Conservation (phyloP, 2,329 filamentous ascomycete genomes). For the Xylariaceae sp. region DNA sequence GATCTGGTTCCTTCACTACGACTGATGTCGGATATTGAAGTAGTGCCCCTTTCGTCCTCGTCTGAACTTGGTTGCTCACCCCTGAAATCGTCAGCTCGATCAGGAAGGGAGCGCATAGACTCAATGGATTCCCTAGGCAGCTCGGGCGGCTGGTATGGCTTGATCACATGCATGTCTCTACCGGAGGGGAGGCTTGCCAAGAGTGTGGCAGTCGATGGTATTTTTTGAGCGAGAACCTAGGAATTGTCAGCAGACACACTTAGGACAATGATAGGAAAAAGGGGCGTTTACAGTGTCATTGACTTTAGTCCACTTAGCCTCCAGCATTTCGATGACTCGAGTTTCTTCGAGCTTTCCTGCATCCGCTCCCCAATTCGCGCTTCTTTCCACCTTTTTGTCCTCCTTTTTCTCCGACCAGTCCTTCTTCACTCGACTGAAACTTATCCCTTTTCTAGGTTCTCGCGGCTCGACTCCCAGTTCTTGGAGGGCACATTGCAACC, state of each 20-base stretch:
- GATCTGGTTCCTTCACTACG: slow-evolving; percentile 28
- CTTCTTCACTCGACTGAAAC: slow-evolving; percentile 53
- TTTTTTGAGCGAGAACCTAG: slow-evolving; percentile 49
- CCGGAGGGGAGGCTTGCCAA: slow-evolving; percentile 79
- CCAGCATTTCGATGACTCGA: slow-evolving; percentile 78
- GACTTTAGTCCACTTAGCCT: slow-evolving; percentile 83
- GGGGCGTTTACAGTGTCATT: slow-evolving; percentile 69
- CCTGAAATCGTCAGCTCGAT: slow-evolving; percentile 40
- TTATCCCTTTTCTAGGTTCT: slow-evolving; percentile 47
- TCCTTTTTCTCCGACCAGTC: slow-evolving; percentile 71
- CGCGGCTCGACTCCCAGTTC: slow-evolving; percentile 62
- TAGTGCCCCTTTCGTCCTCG: slow-evolving; percentile 33
- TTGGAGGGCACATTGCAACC: slow-evolving; percentile 71
- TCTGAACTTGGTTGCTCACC: slow-evolving; percentile 41
- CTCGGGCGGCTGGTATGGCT: slow-evolving; percentile 59
- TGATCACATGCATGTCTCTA: slow-evolving; percentile 73
- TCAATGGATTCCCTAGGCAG: slow-evolving; percentile 63
- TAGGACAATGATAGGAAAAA: not conserved
- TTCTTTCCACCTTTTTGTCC: slow-evolving; percentile 72
- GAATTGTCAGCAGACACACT: slow-evolving; percentile 1
- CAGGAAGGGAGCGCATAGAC: slow-evolving; percentile 51
- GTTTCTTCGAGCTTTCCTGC: slow-evolving; percentile 80
- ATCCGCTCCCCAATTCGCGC: slow-evolving; percentile 70
- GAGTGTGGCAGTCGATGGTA: slow-evolving; percentile 67
- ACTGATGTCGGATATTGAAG: slow-evolving; percentile 25